Evolutionary conservation across 805 yeast species (phyloP).

Genomic region (Myxozyma udenii): DNA sequence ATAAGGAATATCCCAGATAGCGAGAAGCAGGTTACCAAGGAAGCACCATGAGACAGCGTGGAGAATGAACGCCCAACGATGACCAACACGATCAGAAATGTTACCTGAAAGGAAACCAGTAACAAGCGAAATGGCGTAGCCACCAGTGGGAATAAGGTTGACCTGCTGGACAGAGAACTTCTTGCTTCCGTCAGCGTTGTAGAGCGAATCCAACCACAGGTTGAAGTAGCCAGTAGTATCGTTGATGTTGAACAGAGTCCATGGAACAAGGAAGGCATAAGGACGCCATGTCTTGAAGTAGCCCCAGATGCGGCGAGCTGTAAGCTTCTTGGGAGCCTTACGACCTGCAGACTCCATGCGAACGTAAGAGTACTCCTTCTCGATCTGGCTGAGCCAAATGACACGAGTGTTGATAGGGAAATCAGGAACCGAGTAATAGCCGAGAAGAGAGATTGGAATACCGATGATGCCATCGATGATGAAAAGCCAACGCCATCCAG

Average conservation of each 20-base stretch:
- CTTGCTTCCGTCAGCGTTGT: not conserved
- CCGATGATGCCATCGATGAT: constrained; percentile 27
- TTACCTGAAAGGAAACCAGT: constrained; percentile 35
- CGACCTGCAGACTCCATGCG: constrained; percentile 27
- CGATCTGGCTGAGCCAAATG: constrained; percentile 44
- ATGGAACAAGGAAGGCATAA: constrained; percentile 23
- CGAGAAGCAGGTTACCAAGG: constrained; percentile 38
- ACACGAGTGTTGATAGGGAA: constrained; percentile 54
- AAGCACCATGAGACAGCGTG: constrained; percentile 21
- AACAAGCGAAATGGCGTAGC: constrained; percentile 37
- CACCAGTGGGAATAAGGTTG: constrained; percentile 40
- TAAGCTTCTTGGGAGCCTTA: constrained; percentile 23
- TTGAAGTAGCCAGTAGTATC: constrained; percentile 35
- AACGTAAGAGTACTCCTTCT: constrained; percentile 25
- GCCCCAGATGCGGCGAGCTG: constrained; percentile 7
- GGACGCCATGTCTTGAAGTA: constrained; percentile 23
- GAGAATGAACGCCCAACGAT: constrained; percentile 37
- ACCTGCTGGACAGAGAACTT: constrained; percentile 34
- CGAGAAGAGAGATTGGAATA: constrained; percentile 24
- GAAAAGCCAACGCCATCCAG: constrained; percentile 53
- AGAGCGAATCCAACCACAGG: constrained; percentile 36
- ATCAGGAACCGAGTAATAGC: constrained; percentile 54
- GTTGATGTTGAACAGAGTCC: constrained; percentile 19
- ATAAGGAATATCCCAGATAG: constrained; percentile 44
- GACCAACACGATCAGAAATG: constrained; percentile 36